Percentiles rank a stretch among this genome's conserved stretches.
Conservation (phyloP, 1,284 basidiomycete species). For the Schizophyllum amplum region DNA sequence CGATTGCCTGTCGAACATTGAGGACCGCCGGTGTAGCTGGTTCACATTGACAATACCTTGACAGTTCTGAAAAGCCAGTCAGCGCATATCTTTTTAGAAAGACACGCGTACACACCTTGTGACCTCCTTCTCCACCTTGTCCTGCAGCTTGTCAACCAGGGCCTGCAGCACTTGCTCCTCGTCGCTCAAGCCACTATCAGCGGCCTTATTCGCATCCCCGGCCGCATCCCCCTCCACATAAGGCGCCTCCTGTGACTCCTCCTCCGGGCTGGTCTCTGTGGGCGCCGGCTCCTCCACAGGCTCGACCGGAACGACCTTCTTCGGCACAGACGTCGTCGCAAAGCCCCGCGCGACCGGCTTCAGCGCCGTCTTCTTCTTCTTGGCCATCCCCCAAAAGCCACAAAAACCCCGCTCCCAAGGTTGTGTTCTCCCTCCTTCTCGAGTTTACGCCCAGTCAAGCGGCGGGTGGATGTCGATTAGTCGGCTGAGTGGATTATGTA, state of each 20-base stretch:
- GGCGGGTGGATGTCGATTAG: no score
- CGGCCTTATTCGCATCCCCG: constrained; percentile 9
- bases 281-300: constrained; percentile 18
- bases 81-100: constrained; percentile 9
- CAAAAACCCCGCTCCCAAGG: neutral
- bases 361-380: constrained; percentile 82
- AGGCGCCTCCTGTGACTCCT: constrained; percentile 14
- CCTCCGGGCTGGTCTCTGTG: constrained; percentile 11
- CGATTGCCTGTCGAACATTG: constrained; percentile 51
- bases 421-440: neutral
- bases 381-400: constrained; percentile 46
- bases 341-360: constrained; percentile 75
- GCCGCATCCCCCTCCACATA: constrained; percentile 6
- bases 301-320: constrained; percentile 48
- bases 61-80: constrained; percentile 24
- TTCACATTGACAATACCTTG: constrained; percentile 28
- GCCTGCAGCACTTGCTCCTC: constrained; percentile 53
- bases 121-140: constrained; percentile 87
- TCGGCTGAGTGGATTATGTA: neutral
- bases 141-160: constrained; percentile 78
- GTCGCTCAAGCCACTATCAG: constrained; percentile 27
- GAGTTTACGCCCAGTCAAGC: no score
- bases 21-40: neutral
- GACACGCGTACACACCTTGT: constrained; percentile 52
- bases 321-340: constrained; percentile 84